A percentile compares a stretch with the other conserved stretches of the same genome.
phyloP scores from a whole-genome alignment of 1,284 basidiomycete species.

The Cutaneotrichosporon cavernicola region DNA sequence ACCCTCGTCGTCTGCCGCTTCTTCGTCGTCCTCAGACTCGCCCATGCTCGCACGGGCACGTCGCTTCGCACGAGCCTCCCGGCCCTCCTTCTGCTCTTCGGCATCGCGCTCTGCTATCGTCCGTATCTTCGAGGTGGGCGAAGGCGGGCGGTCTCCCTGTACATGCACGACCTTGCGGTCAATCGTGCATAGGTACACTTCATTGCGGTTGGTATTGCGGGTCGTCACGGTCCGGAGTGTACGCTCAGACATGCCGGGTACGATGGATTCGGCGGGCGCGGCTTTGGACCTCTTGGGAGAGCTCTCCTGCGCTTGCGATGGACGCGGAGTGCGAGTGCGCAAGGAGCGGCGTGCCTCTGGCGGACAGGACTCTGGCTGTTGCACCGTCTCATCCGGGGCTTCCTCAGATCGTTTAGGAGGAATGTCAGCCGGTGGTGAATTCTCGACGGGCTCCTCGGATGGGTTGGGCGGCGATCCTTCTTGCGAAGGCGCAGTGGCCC shows the following conservation, averaged over 20 bases:
- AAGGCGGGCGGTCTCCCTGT: constrained; percentile 70
- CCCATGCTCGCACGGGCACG: constrained; percentile 60
- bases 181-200: constrained; percentile 51
- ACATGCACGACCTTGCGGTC: constrained; percentile 62
- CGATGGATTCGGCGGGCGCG: constrained; percentile 18
- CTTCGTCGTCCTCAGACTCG: constrained; percentile 39
- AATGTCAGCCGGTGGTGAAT: background rate
- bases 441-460: background rate
- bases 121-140: constrained; percentile 70
- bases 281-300: constrained; percentile 16
- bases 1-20: constrained; percentile 29
- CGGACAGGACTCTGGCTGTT: background rate
- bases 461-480: background rate
- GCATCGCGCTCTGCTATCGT: constrained; percentile 69
- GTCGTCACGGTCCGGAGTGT: constrained; percentile 45
- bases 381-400: background rate
- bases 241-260: constrained; percentile 43
- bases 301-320: background rate
- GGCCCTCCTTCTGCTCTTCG: constrained; percentile 63
- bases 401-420: background rate
- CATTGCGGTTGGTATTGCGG: constrained; percentile 47
- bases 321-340: constrained; percentile 9
- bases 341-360: constrained; percentile 13
- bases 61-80: constrained; percentile 66
- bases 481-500: background rate